A percentile compares a stretch with the other conserved stretches of the same genome.
Evolutionary conservation across 2,329 filamentous ascomycete species (phyloP).

Genomic region (Rhynchosporium graminicola): DNA sequence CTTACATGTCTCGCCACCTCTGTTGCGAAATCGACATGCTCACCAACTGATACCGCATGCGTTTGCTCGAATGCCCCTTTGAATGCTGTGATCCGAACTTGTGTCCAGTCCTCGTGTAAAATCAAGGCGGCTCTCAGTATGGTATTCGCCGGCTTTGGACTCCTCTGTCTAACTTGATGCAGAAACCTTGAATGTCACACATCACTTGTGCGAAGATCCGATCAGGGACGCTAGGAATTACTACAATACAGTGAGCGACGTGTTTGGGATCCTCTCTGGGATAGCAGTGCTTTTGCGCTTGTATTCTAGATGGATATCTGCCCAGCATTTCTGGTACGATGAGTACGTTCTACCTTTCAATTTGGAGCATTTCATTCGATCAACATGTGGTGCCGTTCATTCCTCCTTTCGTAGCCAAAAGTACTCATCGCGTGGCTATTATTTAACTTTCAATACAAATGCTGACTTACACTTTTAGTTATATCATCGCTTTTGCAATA

Average conservation of each 20-base stretch:
- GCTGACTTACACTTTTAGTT: neutral
- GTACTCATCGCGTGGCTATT: neutral
- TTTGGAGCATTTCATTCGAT: neutral
- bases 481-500: neutral
- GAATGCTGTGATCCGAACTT: neutral
- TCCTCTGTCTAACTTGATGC: neutral
- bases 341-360: neutral
- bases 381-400: neutral
- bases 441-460: neutral
- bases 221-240: neutral
- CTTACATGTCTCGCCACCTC: constrained; percentile 5
- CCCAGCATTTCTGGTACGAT: constrained; percentile 10
- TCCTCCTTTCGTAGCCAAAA: neutral
- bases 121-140: constrained; percentile 4
- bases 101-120: constrained; percentile 1
- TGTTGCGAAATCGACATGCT: constrained; percentile 10
- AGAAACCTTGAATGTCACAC: constrained; percentile 4
- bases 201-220: constrained; percentile 1
- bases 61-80: constrained; percentile 3
- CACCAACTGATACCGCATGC: constrained; percentile 10
- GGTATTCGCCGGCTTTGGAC: too few species aligned
- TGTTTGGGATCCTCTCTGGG: neutral
- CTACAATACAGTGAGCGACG: constrained; percentile 1
- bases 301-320: neutral
- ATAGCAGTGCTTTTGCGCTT: neutral